Evolutionary conservation across 257 asterid species (phyloP), one percentile per base, ranked within the genome.

Genomic region (Nyctanthes arbortristis): DNA sequence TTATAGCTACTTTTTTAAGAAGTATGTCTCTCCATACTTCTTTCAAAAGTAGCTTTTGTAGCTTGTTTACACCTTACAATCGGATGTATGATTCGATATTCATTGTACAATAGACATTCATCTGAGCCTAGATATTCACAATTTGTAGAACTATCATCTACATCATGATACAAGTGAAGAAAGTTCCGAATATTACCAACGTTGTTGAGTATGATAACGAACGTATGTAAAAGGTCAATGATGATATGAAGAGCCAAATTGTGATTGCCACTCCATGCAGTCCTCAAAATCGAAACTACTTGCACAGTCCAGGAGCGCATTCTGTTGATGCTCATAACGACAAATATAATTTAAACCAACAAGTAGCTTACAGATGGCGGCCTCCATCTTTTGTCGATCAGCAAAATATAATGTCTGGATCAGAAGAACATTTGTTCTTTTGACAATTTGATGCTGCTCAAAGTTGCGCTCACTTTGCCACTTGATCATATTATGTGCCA

Each of bases 381-480:
- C 88, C 82, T 94, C 99, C 0, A 87, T 84, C 86, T 84, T 91
- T 1, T 39, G 86, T 34, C 89, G 73, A 63, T 94, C 96, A 8
- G 97, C 96, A 72, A 91, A 91, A 66, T 89, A 88, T 57, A 91
- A 32, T 4, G 99, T 94, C 52, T 94, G 96, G 63, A 94, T 88
- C 82, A 94, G 64, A 43, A 91, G 93, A 47, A 91, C 93, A 11
- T 91, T 89, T 0, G 96, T 88, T 73, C 91, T 79, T 0, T 82
- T 78, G 30, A 86, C 93, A 18, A 94, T 85, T 65, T 92, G 98
- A 7, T 87, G 96, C 80, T 89, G 98, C 70, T 94, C 97, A 18
- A 89, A 84, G 47, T 92, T 89, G 2, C 98, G 77, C 65, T 91
- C 97, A 0, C 89, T 89, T 75, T 94, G 99, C 98, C 98, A 91